phyloP scores from a whole-genome alignment of 257 asterid species.

The Ocimum tenuiflorum region DNA sequence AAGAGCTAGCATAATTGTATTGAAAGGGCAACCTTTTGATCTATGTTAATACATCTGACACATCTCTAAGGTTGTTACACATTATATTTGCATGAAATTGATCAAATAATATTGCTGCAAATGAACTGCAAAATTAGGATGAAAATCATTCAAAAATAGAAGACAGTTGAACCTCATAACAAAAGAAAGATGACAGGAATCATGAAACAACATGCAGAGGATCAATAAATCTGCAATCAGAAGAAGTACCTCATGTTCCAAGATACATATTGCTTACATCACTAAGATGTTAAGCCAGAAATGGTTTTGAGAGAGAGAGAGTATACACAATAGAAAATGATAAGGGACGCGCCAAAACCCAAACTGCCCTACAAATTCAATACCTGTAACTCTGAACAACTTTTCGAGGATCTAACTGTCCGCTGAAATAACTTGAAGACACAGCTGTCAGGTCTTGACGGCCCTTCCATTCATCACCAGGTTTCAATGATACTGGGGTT shows the following conservation, averaged over 20 bases:
- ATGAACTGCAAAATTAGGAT: background rate
- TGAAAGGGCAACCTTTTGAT: background rate
- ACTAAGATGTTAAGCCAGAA: constrained; percentile 24
- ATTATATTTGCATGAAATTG: background rate
- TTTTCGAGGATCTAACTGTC: constrained; percentile 69
- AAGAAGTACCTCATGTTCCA: constrained; percentile 17
- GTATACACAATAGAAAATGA: constrained; percentile 28
- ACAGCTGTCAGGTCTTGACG: constrained; percentile 71
- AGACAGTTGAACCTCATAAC: constrained; percentile 20
- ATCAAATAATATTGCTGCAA: background rate
- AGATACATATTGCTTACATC: constrained; percentile 18
- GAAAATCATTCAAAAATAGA: too few species aligned
- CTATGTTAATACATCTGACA: background rate
- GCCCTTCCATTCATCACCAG: constrained; percentile 76
- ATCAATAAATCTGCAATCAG: constrained; percentile 11
- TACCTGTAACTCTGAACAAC: constrained; percentile 57
- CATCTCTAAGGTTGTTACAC: constrained; percentile 8
- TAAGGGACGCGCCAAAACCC: constrained; percentile 8
- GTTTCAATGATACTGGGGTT: constrained; percentile 52
- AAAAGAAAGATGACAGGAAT: too few species aligned
- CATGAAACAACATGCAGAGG: constrained; percentile 19
- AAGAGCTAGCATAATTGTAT: constrained; percentile 58
- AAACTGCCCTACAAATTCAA: constrained; percentile 22
- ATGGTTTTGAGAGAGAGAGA: background rate
- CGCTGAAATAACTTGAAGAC: constrained; percentile 85